Conservation (phyloP, 768 basidiomycete species). For the Suillus tomentosus region DNA sequence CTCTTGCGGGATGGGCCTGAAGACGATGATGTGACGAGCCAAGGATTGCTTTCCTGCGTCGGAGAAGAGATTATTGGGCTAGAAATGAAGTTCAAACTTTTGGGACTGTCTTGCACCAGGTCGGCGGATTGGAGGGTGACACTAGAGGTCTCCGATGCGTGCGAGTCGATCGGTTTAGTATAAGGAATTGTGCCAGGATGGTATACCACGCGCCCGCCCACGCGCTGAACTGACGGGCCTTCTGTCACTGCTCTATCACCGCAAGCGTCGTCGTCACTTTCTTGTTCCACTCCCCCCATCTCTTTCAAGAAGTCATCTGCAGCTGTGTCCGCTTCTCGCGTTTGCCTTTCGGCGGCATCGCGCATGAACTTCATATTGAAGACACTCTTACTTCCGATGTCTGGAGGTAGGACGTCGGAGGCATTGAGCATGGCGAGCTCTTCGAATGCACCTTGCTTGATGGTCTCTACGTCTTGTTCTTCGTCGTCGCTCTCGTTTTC, state of each 20-base stretch:
- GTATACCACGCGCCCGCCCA: conserved; percentile 67
- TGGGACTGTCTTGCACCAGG: conserved; percentile 40
- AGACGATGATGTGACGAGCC: conserved; percentile 56
- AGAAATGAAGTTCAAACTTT: conserved; percentile 14
- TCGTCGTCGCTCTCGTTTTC: conserved; percentile 42
- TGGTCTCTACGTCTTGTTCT: conserved; percentile 43
- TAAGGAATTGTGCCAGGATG: conserved; percentile 47
- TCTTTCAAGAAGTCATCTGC: conserved; percentile 76
- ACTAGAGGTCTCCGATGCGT: conserved; percentile 63
- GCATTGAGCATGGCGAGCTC: conserved; percentile 61
- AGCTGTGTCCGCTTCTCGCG: conserved; percentile 53
- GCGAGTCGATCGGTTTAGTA: conserved; percentile 29
- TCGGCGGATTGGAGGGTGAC: conserved; percentile 65
- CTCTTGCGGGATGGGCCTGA: conserved; percentile 63
- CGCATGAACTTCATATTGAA: conserved; percentile 99
- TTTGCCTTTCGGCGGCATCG: conserved; percentile 77
- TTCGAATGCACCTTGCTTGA: conserved; percentile 74
- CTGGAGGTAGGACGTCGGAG: conserved; percentile 32
- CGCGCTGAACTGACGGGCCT: conserved; percentile 48
- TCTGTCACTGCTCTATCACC: conserved; percentile 36
- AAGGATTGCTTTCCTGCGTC: conserved; percentile 62
- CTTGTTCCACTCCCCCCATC: conserved; percentile 48
- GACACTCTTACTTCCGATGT: conserved; percentile 60
- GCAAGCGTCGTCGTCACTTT: conserved; percentile 31
- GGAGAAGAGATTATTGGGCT: conserved; percentile 20